phyloP scores from a whole-genome alignment of 2,329 filamentous ascomycete genomes.

The Paecilomyces fulvus region DNA sequence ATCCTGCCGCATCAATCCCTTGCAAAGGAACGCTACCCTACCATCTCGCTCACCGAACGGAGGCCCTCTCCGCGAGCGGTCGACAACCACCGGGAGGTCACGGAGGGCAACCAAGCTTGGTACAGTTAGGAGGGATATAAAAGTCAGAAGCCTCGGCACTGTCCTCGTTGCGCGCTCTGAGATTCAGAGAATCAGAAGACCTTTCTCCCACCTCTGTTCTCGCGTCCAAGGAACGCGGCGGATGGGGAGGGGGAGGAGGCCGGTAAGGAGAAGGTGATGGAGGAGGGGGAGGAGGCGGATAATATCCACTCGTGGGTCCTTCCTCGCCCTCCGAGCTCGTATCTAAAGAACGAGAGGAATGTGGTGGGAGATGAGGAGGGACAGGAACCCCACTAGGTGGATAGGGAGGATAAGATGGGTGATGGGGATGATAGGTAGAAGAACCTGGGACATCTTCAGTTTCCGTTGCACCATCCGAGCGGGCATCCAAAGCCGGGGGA shows the following conservation, averaged over 20 bases:
- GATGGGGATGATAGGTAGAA: no score
- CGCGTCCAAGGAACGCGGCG: not conserved
- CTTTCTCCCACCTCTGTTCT: not conserved
- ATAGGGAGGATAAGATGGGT: not conserved
- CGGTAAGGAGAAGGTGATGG: no score
- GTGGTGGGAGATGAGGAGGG: no score
- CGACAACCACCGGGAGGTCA: not conserved
- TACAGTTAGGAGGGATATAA: not conserved
- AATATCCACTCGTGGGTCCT: no score
- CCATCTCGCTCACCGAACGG: not conserved
- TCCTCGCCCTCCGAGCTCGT: not conserved
- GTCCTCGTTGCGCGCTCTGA: not conserved
- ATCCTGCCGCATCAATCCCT: no score
- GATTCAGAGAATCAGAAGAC: not conserved
- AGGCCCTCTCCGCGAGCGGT: not conserved
- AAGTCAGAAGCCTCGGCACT: not conserved
- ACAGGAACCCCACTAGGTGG: no score
- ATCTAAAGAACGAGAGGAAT: not conserved
- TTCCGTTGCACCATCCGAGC: not conserved
- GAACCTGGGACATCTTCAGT: no score
- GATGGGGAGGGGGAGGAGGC: not conserved
- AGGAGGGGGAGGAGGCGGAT: no score
- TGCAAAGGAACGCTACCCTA: not conserved
- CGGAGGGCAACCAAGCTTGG: not conserved
- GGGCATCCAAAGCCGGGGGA: not conserved